Evolutionary conservation across 2,329 filamentous ascomycete species (phyloP).

Genomic region (Apiospora rasikravindrae): DNA sequence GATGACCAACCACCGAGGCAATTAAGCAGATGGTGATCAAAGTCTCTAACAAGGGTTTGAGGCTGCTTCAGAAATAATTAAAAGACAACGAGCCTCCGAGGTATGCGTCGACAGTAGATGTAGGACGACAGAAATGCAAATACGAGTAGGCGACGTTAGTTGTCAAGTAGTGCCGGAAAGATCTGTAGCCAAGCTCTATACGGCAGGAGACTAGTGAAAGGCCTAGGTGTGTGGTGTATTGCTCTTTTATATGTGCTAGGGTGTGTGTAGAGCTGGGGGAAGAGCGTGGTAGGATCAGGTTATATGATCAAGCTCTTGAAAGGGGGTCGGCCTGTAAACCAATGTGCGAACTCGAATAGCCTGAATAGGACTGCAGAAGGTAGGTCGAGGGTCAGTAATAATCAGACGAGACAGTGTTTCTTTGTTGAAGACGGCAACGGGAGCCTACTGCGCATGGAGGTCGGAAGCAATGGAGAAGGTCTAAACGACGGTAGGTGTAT

Average conservation of each 20-base stretch:
- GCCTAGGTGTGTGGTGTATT: conserved; percentile 25
- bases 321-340: not conserved
- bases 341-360: conserved; percentile 7
- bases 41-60: not conserved
- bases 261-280: conserved; percentile 30
- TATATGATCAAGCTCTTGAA: not conserved
- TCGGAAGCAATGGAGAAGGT: conserved; percentile 31
- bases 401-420: conserved; percentile 37
- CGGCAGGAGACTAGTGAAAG: not conserved
- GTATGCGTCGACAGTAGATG: not conserved
- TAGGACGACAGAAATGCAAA: conserved; percentile 4
- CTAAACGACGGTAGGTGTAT: conserved; percentile 27
- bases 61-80: not conserved
- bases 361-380: conserved; percentile 25
- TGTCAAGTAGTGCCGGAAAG: conserved; percentile 2
- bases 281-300: conserved; percentile 22
- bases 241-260: conserved; percentile 37
- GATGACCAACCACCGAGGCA: not conserved
- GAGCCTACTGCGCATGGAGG: conserved; percentile 34
- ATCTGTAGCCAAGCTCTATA: conserved; percentile 6
- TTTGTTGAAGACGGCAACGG: conserved; percentile 37
- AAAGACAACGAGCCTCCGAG: conserved; percentile 2
- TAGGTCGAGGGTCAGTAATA: conserved; percentile 33
- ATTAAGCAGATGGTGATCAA: not conserved
- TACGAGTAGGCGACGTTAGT: not conserved